These are phyloP conservation scores for Tolypocladium tropicale DNA, from an alignment of 2,329 filamentous ascomycete species.

Conservation along the genomic window DNA sequence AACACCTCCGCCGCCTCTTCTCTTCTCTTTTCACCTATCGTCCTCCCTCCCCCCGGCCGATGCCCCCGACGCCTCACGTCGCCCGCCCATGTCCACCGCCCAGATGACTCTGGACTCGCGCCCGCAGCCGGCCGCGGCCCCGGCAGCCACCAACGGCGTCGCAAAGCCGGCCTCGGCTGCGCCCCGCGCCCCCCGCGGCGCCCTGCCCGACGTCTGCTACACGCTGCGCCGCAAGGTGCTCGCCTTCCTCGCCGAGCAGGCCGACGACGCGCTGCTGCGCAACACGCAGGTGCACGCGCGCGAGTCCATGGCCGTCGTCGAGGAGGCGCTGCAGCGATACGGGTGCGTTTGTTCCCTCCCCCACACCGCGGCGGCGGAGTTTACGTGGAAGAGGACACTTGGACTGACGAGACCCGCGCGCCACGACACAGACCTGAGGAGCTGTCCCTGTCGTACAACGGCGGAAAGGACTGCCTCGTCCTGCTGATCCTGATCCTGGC, in stretches of 20 bases:
- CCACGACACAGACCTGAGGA: constrained; percentile 55
- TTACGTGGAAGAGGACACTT: neutral
- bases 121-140: neutral
- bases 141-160: neutral
- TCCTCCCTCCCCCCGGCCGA: neutral
- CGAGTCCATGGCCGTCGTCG: constrained; percentile 61
- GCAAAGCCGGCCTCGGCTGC: neutral
- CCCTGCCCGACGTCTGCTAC: constrained; percentile 33
- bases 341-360: too few relatives aligned
- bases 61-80: neutral
- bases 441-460: constrained; percentile 89
- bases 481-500: constrained; percentile 80
- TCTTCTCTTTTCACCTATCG: neutral
- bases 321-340: constrained; percentile 66
- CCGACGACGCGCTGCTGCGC: constrained; percentile 42
- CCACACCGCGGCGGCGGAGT: too few relatives aligned
- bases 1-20: neutral
- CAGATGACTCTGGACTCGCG: neutral
- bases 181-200: constrained; percentile 4
- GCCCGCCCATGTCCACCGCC: neutral
- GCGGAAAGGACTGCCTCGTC: constrained; percentile 95
- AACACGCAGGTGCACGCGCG: constrained; percentile 66
- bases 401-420: constrained; percentile 5
- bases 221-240: constrained; percentile 50
- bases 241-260: constrained; percentile 53